Evolutionary conservation across 1,139 yeast genomes (phyloP), one percentile per base, ranked within the genome.

Genomic region (Magnusiomyces suaveolens): DNA sequence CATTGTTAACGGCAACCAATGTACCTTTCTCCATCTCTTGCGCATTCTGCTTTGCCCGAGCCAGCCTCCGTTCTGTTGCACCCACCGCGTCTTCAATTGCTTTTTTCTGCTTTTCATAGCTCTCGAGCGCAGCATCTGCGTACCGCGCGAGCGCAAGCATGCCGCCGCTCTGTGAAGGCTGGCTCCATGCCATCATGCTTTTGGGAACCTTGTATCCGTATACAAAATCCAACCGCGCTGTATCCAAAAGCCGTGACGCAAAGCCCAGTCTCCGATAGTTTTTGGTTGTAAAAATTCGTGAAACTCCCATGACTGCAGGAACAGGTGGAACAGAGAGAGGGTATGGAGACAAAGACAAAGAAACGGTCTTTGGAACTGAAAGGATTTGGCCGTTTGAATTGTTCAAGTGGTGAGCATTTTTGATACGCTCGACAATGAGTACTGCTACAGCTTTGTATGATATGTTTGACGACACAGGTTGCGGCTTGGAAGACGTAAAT

Each of bases 131-230:
- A 18, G 18, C 41, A 36, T 16, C 18, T 12, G 6, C 12, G 33
- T 29, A 29, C 69, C 67, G 68, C 43, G 50, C 47, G 12, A 52
- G 47, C 2, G 89, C 86, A 43, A 84, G 70, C 49, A 72, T 68
- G 1, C 80, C 78, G 0, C 92, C 92, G 41, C 76, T 71, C 44
- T 73, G 75, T 60, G 86, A 81, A 0, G 90, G 90, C 65, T 84
- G 92, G 54, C 88, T 82, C 76, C 87, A 84, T 0, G 81, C 85
- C 1, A 84, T 68, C 54, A 79, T 75, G 2, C 56, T 57, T 54
- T 67, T 74, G 1, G 66, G 66, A 16, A 84, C 62, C 0, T 38
- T 56, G 47, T 77, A 62, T 0, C 89, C 89, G 63, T 82, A 83
- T 1, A 83, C 67, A 43, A 79, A 71, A 52, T 77, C 62, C 1